Conservation (phyloP, 1,284 basidiomycete genomes). For the Chalciporus sp. region DNA sequence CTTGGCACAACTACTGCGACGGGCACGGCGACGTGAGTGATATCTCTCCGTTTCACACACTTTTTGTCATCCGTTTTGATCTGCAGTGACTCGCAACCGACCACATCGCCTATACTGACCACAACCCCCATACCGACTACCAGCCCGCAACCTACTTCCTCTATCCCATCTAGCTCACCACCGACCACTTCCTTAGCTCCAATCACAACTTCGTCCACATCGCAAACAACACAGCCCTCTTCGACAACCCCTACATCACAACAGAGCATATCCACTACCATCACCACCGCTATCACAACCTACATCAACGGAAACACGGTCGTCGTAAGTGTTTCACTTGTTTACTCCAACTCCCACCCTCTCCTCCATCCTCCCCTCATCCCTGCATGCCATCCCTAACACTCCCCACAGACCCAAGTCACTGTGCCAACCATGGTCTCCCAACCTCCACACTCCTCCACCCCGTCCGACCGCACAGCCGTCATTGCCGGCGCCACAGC, state of each 20-base stretch:
- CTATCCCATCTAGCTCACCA: background rate
- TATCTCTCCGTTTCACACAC: fast-evolving
- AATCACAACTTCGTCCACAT: background rate
- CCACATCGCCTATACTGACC: background rate
- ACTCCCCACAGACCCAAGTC: conserved; percentile 12
- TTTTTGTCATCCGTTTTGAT: background rate
- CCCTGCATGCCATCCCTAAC: too few relatives aligned
- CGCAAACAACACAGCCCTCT: background rate
- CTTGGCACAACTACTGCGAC: background rate
- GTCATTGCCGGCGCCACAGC: conserved; percentile 50
- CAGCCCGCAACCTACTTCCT: conserved; percentile 2
- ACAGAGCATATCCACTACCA: conserved; percentile 10
- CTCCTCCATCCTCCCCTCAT: background rate
- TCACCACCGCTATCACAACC: conserved; percentile 26
- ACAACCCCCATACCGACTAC: background rate
- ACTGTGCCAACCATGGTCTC: conserved; percentile 23
- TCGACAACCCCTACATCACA: conserved; percentile 3
- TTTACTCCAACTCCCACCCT: conserved; percentile 6
- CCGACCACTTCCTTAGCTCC: background rate
- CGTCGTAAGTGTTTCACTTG: background rate
- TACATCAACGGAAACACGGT: conserved; percentile 12
- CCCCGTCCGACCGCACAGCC: conserved; percentile 34
- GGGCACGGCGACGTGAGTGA: conserved; percentile 18
- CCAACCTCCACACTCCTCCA: background rate
- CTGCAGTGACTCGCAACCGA: conserved; percentile 7